These are phyloP conservation scores for Wickerhamiella sergipiensis DNA, from an alignment of 805 yeast genomes.

Conservation along the genomic window DNA sequence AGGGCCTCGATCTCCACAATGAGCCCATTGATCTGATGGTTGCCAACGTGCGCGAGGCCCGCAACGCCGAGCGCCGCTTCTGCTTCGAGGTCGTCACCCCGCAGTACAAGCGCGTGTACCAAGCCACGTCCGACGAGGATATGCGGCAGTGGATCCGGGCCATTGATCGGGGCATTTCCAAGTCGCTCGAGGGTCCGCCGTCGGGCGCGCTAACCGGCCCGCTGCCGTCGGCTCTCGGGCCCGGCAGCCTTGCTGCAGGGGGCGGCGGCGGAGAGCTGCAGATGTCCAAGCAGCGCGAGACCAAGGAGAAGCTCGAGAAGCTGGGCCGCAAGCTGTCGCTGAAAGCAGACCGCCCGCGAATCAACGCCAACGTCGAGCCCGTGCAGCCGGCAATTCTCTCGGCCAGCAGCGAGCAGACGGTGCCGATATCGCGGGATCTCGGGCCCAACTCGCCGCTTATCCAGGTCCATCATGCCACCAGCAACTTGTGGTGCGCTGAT, in stretches of 20 bases:
- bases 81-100: constrained; percentile 73
- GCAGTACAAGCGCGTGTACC: constrained; percentile 56
- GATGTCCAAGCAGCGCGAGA: constrained; percentile 6
- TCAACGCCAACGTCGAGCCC: constrained; percentile 1
- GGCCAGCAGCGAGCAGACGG: background rate
- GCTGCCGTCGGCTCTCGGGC: too few species aligned
- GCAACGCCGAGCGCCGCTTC: constrained; percentile 30
- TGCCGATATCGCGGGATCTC: background rate
- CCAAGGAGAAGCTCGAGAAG: constrained; percentile 11
- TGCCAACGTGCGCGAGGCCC: constrained; percentile 41
- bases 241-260: too few species aligned
- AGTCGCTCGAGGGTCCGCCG: background rate
- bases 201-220: background rate
- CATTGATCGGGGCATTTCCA: constrained; percentile 39
- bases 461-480: constrained; percentile 24
- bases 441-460: constrained; percentile 1
- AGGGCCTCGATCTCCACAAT: constrained; percentile 45
- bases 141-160: constrained; percentile 54
- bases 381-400: background rate
- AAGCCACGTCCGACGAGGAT: constrained; percentile 58
- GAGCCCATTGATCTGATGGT: constrained; percentile 59
- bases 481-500: constrained; percentile 62
- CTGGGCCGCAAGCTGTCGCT: constrained; percentile 17
- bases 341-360: constrained; percentile 12
- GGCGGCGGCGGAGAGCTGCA: background rate